phyloP scores from a whole-genome alignment of 805 yeast species.

The Tetrapisispora namnaoensis region DNA sequence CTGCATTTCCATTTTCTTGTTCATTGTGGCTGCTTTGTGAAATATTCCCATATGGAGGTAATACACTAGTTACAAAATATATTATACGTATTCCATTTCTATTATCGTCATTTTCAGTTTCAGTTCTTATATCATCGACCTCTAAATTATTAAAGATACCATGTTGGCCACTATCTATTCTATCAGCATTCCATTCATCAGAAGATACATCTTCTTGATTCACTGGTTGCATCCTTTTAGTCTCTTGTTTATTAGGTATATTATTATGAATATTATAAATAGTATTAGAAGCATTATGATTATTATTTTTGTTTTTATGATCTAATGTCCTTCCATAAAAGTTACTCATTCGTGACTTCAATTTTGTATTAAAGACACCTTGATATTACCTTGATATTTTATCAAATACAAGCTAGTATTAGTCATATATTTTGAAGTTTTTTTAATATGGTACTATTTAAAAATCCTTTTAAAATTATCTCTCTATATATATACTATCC shows the following conservation, averaged over 20 bases:
- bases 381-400: too few species aligned
- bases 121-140: background rate
- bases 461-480: too few species aligned
- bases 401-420: too few species aligned
- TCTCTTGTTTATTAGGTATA: background rate
- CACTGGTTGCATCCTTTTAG: constrained; percentile 1
- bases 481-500: too few species aligned
- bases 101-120: background rate
- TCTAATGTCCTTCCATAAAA: background rate
- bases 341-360: background rate
- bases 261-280: background rate
- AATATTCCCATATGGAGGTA: background rate
- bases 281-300: background rate
- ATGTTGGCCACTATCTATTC: background rate
- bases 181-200: background rate
- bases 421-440: too few species aligned
- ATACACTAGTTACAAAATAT: background rate
- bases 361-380: background rate
- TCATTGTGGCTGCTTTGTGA: background rate
- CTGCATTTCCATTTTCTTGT: background rate
- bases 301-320: background rate
- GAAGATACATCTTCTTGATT: background rate
- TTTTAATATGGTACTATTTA: too few species aligned
- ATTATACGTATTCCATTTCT: background rate
- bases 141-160: background rate